These are phyloP conservation scores for Pneumocystis wakefieldiae DNA, from an alignment of 1,139 yeast genomes.

Conservation along the genomic window DNA sequence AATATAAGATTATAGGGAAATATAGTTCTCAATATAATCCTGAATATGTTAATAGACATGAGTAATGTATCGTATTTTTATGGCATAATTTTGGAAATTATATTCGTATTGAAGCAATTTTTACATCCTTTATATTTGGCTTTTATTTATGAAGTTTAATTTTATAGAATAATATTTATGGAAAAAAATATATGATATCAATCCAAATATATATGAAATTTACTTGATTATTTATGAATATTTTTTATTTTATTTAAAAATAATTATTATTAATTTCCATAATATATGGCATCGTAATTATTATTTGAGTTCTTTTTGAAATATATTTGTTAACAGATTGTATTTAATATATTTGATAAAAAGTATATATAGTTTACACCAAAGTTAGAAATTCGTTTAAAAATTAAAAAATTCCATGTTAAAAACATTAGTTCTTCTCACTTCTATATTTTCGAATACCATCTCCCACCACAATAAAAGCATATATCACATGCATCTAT, in stretches of 20 bases:
- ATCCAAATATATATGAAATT: neutral
- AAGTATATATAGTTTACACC: neutral
- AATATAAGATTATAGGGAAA: neutral
- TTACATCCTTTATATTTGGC: neutral
- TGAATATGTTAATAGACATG: neutral
- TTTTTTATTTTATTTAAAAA: neutral
- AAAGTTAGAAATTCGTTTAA: neutral
- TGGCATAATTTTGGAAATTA: neutral
- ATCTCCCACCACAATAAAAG: neutral
- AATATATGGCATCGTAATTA: neutral
- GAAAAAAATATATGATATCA: neutral
- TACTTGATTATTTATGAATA: neutral
- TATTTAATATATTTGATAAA: neutral
- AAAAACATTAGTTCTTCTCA: neutral
- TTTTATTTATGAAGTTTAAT: neutral
- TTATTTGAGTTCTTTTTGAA: neutral
- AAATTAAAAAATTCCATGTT: neutral
- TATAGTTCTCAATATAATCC: constrained; percentile 3
- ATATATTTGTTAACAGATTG: neutral
- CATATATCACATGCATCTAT: neutral
- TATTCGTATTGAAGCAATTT: neutral
- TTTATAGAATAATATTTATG: neutral
- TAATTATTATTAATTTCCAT: neutral
- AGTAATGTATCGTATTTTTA: neutral
- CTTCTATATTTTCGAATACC: neutral